A percentile compares a stretch with the other conserved stretches of the same genome.
Conservation (phyloP, 768 basidiomycete species). For the Mycena polygramma region DNA sequence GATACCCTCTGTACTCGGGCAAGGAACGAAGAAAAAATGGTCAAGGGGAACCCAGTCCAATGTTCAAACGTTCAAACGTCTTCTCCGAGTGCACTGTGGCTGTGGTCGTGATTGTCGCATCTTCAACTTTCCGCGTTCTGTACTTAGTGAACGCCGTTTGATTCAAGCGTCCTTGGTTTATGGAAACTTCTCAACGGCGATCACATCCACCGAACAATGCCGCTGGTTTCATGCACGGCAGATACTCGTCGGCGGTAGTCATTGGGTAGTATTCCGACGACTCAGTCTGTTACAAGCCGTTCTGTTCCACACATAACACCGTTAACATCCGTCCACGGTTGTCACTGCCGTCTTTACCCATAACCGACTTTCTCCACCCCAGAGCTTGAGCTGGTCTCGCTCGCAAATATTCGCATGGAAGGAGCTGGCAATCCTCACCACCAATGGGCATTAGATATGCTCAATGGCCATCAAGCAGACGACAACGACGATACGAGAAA, state of each 20-base stretch:
- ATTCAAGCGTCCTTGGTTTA: too few relatives aligned
- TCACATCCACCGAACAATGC: not conserved
- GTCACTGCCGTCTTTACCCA: not conserved
- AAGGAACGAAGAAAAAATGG: too few relatives aligned
- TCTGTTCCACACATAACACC: constrained; percentile 1
- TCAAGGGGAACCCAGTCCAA: too few relatives aligned
- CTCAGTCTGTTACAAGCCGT: constrained; percentile 11
- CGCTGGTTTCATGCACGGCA: not conserved
- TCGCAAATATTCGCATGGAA: constrained; percentile 36
- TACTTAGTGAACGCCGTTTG: too few relatives aligned
- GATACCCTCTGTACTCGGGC: too few relatives aligned
- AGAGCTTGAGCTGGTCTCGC: constrained; percentile 44
- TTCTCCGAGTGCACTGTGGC: too few relatives aligned
- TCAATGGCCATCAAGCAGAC: constrained; percentile 31
- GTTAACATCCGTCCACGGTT: not conserved
- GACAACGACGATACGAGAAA: constrained; percentile 25
- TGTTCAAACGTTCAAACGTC: too few relatives aligned
- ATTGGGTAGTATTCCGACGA: not conserved
- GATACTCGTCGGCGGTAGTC: constrained; percentile 16
- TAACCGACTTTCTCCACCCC: not conserved
- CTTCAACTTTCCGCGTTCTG: too few relatives aligned
- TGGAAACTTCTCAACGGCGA: too few relatives aligned
- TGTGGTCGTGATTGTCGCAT: too few relatives aligned
- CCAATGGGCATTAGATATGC: constrained; percentile 41
- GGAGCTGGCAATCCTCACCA: constrained; percentile 41